Percentiles rank a stretch among this genome's conserved stretches.
phyloP scores from a whole-genome alignment of 768 basidiomycete species.

The Strobilomyces dryophilus region DNA sequence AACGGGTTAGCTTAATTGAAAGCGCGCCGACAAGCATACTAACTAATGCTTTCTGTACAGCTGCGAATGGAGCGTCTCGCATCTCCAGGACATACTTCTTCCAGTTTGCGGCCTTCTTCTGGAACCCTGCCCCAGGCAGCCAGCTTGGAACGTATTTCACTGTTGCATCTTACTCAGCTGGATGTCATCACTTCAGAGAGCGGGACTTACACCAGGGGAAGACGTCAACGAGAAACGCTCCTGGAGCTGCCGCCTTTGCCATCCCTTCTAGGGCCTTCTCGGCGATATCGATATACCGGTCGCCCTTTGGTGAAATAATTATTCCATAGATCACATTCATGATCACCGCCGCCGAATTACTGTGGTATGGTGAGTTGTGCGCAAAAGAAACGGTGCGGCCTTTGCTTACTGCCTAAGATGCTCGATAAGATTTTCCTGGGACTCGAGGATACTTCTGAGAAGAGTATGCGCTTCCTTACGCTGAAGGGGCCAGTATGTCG shows the following conservation, averaged over 20 bases:
- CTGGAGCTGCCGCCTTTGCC: slow-evolving; percentile 47
- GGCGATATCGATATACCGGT: slow-evolving; percentile 47
- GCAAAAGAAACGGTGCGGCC: neutral
- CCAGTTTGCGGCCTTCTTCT: slow-evolving; percentile 49
- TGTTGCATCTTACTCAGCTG: slow-evolving; percentile 17
- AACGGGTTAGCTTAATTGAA: neutral
- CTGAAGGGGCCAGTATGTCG: slow-evolving; percentile 43
- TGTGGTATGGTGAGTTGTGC: slow-evolving; percentile 17
- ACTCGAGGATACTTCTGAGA: slow-evolving; percentile 40
- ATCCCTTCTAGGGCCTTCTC: slow-evolving; percentile 50
- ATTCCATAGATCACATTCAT: slow-evolving; percentile 55
- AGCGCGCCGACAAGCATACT: slow-evolving; percentile 1
- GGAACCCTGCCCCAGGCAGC: slow-evolving; percentile 49
- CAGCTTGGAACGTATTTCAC: slow-evolving; percentile 53
- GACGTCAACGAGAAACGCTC: slow-evolving; percentile 50
- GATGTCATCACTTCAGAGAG: neutral
- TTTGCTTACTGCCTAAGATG: slow-evolving; percentile 47
- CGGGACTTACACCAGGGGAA: slow-evolving; percentile 38
- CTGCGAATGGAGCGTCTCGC: slow-evolving; percentile 42
- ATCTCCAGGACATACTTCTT: slow-evolving; percentile 44
- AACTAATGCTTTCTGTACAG: slow-evolving; percentile 38
- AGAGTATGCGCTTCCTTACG: slow-evolving; percentile 42
- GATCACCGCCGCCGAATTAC: slow-evolving; percentile 48
- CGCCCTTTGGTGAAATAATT: slow-evolving; percentile 37
- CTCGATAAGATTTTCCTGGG: slow-evolving; percentile 41